phyloP scores from a whole-genome alignment of 257 asterid species.

The Jacaranda mimosifolia region DNA sequence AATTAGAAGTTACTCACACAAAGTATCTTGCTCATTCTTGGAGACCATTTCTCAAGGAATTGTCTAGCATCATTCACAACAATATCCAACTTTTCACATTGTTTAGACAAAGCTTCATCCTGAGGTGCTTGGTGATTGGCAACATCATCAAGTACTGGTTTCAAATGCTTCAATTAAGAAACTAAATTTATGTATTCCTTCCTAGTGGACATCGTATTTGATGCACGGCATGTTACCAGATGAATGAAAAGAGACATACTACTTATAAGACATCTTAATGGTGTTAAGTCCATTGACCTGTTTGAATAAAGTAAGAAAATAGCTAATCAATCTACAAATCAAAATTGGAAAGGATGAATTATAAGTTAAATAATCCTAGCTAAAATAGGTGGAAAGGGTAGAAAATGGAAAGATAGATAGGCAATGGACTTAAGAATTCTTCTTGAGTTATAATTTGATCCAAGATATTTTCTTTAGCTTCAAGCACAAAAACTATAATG shows the following conservation, averaged over 20 bases:
- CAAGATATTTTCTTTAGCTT: not conserved
- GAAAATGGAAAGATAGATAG: not conserved
- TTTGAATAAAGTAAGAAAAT: constrained; percentile 27
- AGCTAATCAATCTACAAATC: constrained; percentile 13
- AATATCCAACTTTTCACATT: constrained; percentile 81
- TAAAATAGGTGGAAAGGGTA: not conserved
- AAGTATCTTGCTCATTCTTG: constrained; percentile 88
- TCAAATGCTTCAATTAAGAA: constrained; percentile 72
- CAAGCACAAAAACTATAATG: not conserved
- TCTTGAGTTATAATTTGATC: not conserved
- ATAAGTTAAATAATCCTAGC: not conserved
- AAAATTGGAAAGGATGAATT: not conserved
- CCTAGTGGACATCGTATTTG: constrained; percentile 71
- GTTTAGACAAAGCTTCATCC: constrained; percentile 58
- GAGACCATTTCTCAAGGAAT: constrained; percentile 90
- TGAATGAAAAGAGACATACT: constrained; percentile 90
- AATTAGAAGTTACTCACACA: constrained; percentile 64
- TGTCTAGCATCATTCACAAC: constrained; percentile 87
- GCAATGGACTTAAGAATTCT: not conserved
- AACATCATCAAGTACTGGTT: constrained; percentile 71
- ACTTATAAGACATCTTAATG: constrained; percentile 81
- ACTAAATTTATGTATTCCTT: constrained; percentile 64
- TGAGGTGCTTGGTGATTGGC: constrained; percentile 51
- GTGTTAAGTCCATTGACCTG: constrained; percentile 83
- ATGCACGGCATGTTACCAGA: constrained; percentile 70